Conservation (phyloP, 108 stramenopile species). For the Bacterosira constricta region DNA sequence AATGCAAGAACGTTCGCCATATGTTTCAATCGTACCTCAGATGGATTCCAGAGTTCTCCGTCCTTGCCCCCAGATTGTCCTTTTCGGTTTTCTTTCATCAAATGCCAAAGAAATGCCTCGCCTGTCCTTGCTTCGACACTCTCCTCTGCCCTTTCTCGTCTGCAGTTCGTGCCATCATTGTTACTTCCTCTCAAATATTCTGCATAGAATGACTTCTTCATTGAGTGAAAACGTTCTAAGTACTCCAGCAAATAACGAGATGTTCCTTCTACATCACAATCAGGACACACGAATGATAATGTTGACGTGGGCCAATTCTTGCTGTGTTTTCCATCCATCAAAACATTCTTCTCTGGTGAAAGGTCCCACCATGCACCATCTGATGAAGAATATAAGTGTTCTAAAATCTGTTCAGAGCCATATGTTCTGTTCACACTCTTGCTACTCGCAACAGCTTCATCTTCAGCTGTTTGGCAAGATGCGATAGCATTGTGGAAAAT, state of each 20-base stretch:
- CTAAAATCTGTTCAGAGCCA: neutral
- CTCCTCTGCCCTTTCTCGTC: slow-evolving; percentile 24
- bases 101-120: slow-evolving; percentile 27
- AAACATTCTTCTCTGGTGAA: neutral
- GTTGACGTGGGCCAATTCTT: slow-evolving; percentile 25
- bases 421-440: neutral
- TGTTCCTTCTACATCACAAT: slow-evolving; percentile 49
- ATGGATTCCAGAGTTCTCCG: slow-evolving; percentile 4
- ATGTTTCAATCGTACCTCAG: slow-evolving; percentile 24
- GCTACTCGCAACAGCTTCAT: neutral
- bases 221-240: slow-evolving; percentile 43
- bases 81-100: slow-evolving; percentile 23
- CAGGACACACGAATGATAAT: slow-evolving; percentile 35
- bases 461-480: neutral
- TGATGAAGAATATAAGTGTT: neutral
- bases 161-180: neutral
- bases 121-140: slow-evolving; percentile 39
- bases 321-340: slow-evolving; percentile 4
- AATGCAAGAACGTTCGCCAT: slow-evolving; percentile 21
- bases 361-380: slow-evolving; percentile 1
- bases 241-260: slow-evolving; percentile 47
- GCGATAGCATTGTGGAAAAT: slow-evolving; percentile 13
- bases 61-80: neutral
- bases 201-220: slow-evolving; percentile 39
- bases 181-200: slow-evolving; percentile 4